Evolutionary conservation across 768 basidiomycete species (phyloP).

Genomic region (Wakefieldia striispora): DNA sequence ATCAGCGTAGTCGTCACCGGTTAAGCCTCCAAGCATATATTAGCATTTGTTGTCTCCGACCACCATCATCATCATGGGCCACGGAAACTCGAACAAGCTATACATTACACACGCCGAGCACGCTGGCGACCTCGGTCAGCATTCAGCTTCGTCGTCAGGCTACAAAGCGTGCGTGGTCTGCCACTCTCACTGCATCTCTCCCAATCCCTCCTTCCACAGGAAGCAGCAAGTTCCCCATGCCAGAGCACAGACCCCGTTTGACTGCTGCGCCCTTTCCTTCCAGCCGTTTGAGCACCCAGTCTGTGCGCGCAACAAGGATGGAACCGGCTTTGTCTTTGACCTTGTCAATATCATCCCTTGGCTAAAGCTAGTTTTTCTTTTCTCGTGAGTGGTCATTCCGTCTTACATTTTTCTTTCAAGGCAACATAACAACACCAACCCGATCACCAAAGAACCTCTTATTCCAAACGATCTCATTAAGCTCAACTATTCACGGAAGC

Average conservation of each 20-base stretch:
- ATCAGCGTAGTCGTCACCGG: constrained; percentile 15
- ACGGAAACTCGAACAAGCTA: constrained; percentile 82
- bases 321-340: constrained; percentile 82
- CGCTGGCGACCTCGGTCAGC: constrained; percentile 74
- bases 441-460: constrained; percentile 72
- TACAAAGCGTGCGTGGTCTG: constrained; percentile 55
- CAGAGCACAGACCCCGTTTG: constrained; percentile 71
- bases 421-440: constrained; percentile 79
- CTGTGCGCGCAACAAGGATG: constrained; percentile 78
- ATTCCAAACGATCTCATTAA: constrained; percentile 70
- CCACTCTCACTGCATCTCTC: constrained; percentile 3
- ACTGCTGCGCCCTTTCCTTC: constrained; percentile 89
- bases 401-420: constrained; percentile 37
- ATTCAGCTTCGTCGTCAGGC: constrained; percentile 78
- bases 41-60: too few relatives aligned
- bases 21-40: too few relatives aligned
- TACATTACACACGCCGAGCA: constrained; percentile 92
- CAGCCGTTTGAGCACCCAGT: constrained; percentile 90
- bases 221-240: constrained; percentile 69
- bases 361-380: constrained; percentile 65
- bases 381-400: constrained; percentile 2
- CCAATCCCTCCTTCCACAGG: constrained; percentile 34
- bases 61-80: constrained; percentile 53
- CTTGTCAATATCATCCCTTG: constrained; percentile 92
- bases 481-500: constrained; percentile 80